phyloP scores from a whole-genome alignment of 1,139 yeast species.

The Suhomyces coccinellae region DNA sequence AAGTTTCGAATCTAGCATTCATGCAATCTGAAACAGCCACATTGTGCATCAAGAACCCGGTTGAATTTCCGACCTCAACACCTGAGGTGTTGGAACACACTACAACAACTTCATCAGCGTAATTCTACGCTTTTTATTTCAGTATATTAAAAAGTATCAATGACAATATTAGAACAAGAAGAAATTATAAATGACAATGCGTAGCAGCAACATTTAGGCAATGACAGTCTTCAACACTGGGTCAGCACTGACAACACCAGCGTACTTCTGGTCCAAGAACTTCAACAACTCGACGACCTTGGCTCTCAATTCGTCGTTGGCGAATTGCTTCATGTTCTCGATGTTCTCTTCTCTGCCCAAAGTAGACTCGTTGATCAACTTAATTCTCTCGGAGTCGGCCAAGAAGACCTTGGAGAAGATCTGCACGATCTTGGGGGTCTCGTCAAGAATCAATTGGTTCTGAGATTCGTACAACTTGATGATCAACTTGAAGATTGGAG shows the following conservation, averaged over 20 bases:
- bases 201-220: slow-evolving; percentile 24
- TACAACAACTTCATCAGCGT: too few relatives aligned
- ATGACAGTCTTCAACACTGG: slow-evolving; percentile 53
- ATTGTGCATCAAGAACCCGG: too few relatives aligned
- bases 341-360: slow-evolving; percentile 81
- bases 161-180: slow-evolving; percentile 8
- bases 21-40: too few relatives aligned
- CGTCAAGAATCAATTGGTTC: slow-evolving; percentile 54
- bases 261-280: slow-evolving; percentile 56
- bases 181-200: slow-evolving; percentile 8
- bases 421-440: slow-evolving; percentile 65
- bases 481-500: slow-evolving; percentile 81
- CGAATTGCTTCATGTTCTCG: slow-evolving; percentile 78
- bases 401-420: slow-evolving; percentile 70
- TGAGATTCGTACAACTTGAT: slow-evolving; percentile 67
- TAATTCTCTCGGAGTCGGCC: slow-evolving; percentile 70
- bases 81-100: too few relatives aligned
- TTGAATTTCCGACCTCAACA: too few relatives aligned
- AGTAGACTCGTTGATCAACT: slow-evolving; percentile 69
- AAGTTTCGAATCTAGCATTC: too few relatives aligned
- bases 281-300: slow-evolving; percentile 72
- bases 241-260: slow-evolving; percentile 21
- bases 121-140: not conserved
- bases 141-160: slow-evolving; percentile 6
- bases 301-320: slow-evolving; percentile 59